Percentiles rank a stretch among this genome's conserved stretches.
These are phyloP conservation scores for Lentinus brumalis DNA, from an alignment of 768 basidiomycete species.

Conservation along the genomic window DNA sequence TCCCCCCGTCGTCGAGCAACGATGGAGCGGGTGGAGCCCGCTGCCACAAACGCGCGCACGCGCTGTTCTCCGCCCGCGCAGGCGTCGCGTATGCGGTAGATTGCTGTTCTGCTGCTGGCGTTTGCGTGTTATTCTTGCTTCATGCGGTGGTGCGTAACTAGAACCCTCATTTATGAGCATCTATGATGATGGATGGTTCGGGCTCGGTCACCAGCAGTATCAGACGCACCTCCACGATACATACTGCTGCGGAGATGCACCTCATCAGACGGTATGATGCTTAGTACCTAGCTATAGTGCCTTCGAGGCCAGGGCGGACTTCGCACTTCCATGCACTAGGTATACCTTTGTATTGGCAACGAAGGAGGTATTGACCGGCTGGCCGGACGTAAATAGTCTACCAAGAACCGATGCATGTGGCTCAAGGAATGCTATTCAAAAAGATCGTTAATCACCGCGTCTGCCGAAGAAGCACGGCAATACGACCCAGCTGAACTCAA, in stretches of 20 bases:
- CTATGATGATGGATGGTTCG: background rate
- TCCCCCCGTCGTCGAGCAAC: conserved; percentile 17
- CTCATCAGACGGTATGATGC: too few relatives aligned
- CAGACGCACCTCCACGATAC: background rate
- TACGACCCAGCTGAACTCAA: too few relatives aligned
- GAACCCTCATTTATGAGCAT: background rate
- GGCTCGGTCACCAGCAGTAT: background rate
- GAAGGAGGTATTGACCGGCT: too few relatives aligned
- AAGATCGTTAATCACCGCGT: too few relatives aligned
- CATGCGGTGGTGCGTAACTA: background rate
- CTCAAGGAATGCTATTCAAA: too few relatives aligned
- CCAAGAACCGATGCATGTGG: too few relatives aligned
- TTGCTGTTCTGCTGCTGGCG: background rate
- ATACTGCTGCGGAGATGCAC: background rate
- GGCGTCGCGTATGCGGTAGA: background rate
- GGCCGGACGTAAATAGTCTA: too few relatives aligned
- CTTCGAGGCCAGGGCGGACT: too few relatives aligned
- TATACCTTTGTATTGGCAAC: too few relatives aligned
- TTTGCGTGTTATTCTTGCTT: background rate
- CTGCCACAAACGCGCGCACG: background rate
- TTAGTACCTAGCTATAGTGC: too few relatives aligned
- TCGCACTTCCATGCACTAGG: too few relatives aligned
- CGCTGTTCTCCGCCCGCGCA: background rate
- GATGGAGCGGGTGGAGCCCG: conserved; percentile 19
- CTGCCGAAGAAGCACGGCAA: too few relatives aligned